These are phyloP conservation scores for Leccinum pellstonianum DNA, from an alignment of 768 basidiomycete genomes.

Conservation along the genomic window DNA sequence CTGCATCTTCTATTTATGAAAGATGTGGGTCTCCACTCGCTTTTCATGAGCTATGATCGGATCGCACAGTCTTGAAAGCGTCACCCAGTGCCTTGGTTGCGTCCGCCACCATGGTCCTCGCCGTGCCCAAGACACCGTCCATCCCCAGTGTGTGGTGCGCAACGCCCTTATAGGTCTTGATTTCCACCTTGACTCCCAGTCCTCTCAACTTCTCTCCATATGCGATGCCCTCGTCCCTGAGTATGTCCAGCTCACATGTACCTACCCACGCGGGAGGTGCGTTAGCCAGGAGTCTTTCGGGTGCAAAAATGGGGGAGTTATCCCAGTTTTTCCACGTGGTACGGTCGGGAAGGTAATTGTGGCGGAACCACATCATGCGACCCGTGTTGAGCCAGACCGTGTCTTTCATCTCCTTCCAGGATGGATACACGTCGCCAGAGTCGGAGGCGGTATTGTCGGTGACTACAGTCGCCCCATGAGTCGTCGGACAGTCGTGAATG, in stretches of 20 bases:
- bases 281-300: constrained; percentile 48
- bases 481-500: not conserved
- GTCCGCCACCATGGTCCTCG: constrained; percentile 20
- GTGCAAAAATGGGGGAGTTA: constrained; percentile 69
- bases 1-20: not conserved
- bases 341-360: constrained; percentile 63
- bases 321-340: constrained; percentile 64
- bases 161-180: constrained; percentile 51
- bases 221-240: constrained; percentile 62
- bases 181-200: constrained; percentile 53
- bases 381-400: constrained; percentile 59
- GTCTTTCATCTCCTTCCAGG: constrained; percentile 57
- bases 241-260: constrained; percentile 63
- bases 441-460: constrained; percentile 64
- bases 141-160: constrained; percentile 75
- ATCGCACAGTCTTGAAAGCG: constrained; percentile 11
- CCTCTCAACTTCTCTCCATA: constrained; percentile 57
- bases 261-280: constrained; percentile 60
- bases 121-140: constrained; percentile 44
- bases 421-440: constrained; percentile 37
- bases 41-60: not conserved
- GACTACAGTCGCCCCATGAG: constrained; percentile 33
- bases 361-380: constrained; percentile 71
- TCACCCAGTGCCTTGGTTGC: constrained; percentile 22
- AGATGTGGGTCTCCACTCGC: not conserved